These are phyloP conservation scores for Astrothelium subdiscretum DNA, from an alignment of 495 filamentous ascomycete genomes.

Conservation along the genomic window DNA sequence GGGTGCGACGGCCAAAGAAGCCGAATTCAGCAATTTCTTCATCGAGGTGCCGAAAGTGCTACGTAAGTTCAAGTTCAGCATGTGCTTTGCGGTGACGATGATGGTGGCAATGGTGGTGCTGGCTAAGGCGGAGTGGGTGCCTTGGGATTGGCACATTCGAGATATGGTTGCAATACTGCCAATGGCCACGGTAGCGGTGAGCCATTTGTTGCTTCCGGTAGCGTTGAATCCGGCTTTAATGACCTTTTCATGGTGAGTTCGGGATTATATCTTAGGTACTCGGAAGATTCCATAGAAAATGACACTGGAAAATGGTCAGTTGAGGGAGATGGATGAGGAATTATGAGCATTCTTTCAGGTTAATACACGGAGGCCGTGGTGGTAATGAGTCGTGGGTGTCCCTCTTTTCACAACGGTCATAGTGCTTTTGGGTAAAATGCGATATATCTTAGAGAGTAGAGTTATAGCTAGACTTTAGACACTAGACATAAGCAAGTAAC, in stretches of 20 bases:
- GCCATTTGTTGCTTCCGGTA: constrained; percentile 60
- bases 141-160: constrained; percentile 54
- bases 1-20: constrained; percentile 41
- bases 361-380: too few relatives aligned
- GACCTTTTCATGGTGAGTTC: constrained; percentile 71
- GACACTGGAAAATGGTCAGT: too few relatives aligned
- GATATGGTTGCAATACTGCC: constrained; percentile 75
- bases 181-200: constrained; percentile 58
- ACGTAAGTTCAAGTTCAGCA: constrained; percentile 66
- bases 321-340: too few relatives aligned
- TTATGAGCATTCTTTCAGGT: too few relatives aligned
- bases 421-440: too few relatives aligned
- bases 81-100: constrained; percentile 49
- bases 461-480: too few relatives aligned
- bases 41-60: constrained; percentile 68
- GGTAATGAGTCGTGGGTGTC: too few relatives aligned
- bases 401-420: too few relatives aligned
- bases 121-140: constrained; percentile 51
- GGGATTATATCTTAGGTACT: too few relatives aligned
- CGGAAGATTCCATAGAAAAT: too few relatives aligned
- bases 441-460: too few relatives aligned
- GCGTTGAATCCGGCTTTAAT: constrained; percentile 68
- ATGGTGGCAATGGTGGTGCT: constrained; percentile 57
- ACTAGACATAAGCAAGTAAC: too few relatives aligned
- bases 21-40: constrained; percentile 67